Conservation (phyloP, 352 stramenopile genomes). For the Pythium grandisporangium region DNA sequence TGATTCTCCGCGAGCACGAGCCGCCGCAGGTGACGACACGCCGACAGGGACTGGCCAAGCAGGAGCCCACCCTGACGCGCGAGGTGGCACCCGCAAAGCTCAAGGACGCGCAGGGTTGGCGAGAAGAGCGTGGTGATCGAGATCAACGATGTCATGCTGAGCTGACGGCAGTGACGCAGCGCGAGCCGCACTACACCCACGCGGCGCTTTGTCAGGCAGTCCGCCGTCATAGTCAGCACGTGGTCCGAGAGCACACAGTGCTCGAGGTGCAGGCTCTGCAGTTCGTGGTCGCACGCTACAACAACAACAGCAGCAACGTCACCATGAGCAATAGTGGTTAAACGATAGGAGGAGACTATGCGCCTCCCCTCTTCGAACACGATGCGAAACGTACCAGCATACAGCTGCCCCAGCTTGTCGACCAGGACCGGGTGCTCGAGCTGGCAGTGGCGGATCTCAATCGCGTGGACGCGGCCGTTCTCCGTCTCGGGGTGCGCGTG, state of each 20-base stretch:
- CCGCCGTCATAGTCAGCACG: conserved; percentile 17
- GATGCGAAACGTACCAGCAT: conserved; percentile 5
- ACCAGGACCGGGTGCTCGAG: conserved; percentile 6
- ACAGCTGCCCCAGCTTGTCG: conserved; percentile 18
- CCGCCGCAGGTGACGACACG: conserved; percentile 15
- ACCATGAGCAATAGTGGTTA: too few relatives aligned
- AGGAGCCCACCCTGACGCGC: conserved; percentile 49
- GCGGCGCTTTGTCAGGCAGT: conserved; percentile 14
- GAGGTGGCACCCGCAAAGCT: conserved; percentile 39
- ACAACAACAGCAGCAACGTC: not conserved
- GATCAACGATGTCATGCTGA: conserved; percentile 55
- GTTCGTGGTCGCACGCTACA: not conserved
- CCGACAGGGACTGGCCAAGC: conserved; percentile 41
- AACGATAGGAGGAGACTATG: conserved; percentile 9
- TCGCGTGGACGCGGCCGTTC: not conserved
- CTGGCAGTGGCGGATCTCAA: conserved; percentile 4
- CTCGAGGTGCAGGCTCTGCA: conserved; percentile 22
- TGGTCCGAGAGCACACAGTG: conserved; percentile 31
- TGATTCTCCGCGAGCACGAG: conserved; percentile 40
- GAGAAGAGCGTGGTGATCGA: conserved; percentile 26
- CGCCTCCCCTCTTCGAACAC: not conserved
- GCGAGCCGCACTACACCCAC: conserved; percentile 11
- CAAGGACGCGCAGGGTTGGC: conserved; percentile 24
- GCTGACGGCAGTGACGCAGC: conserved; percentile 23
- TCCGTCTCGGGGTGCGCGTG: not conserved